These are phyloP conservation scores for Fonsecaea multimorphosa DNA, from an alignment of 2,329 filamentous ascomycete genomes.

Conservation along the genomic window DNA sequence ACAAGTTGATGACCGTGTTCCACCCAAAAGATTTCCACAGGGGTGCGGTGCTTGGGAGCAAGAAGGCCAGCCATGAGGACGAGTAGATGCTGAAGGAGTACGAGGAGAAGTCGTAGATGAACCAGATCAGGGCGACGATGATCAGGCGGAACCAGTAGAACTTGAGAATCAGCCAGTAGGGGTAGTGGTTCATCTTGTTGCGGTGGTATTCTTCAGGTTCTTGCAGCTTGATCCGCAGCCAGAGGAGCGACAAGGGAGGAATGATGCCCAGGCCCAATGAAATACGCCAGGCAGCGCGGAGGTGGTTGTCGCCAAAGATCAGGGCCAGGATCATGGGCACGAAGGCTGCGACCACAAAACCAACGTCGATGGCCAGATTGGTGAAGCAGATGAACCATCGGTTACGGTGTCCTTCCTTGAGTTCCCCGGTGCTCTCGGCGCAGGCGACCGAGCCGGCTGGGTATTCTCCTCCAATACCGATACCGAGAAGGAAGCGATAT, in stretches of 20 bases:
- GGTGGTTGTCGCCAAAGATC: constrained; percentile 66
- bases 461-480: constrained; percentile 73
- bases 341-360: constrained; percentile 80
- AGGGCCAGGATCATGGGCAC: constrained; percentile 71
- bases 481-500: constrained; percentile 81
- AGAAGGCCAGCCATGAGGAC: constrained; percentile 62
- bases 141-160: constrained; percentile 78
- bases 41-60: constrained; percentile 66
- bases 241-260: constrained; percentile 74
- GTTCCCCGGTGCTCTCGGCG: constrained; percentile 81
- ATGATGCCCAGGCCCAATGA: constrained; percentile 78
- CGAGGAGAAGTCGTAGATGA: constrained; percentile 82
- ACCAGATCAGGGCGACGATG: constrained; percentile 78
- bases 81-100: constrained; percentile 90
- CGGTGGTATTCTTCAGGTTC: constrained; percentile 79
- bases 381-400: constrained; percentile 91
- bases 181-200: constrained; percentile 70
- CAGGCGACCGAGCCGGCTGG: constrained; percentile 75
- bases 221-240: constrained; percentile 73
- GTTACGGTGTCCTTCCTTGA: constrained; percentile 81
- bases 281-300: constrained; percentile 79
- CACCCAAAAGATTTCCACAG: constrained; percentile 83
- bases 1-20: constrained; percentile 86
- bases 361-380: constrained; percentile 84
- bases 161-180: constrained; percentile 58